A percentile compares a stretch with the other conserved stretches of the same genome.
Conservation (phyloP, 306 rosid species). For the Cucurbita ficifolia region DNA sequence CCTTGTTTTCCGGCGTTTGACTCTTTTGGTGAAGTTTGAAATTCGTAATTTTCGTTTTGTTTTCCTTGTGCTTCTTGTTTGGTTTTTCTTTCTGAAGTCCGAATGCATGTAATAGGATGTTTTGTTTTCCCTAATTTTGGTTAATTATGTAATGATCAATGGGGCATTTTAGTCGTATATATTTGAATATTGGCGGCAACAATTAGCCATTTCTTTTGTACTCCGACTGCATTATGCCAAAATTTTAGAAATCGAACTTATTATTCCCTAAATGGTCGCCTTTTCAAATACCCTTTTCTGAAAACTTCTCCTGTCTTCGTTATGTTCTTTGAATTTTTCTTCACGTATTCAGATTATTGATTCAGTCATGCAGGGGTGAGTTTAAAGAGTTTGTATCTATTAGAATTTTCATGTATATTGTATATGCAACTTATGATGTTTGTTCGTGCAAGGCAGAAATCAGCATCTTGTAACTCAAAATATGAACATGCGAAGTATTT, state of each 20-base stretch:
- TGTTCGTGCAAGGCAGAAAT: neutral
- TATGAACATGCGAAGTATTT: neutral
- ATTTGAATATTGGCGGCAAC: neutral
- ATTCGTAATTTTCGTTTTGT: neutral
- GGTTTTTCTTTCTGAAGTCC: neutral
- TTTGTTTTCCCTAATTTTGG: neutral
- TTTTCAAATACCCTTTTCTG: neutral
- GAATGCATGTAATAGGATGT: neutral
- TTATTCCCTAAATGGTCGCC: neutral
- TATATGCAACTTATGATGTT: neutral
- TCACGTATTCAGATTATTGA: neutral
- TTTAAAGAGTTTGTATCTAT: neutral
- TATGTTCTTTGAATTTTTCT: neutral
- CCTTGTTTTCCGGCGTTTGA: neutral
- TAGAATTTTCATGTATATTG: too few species aligned
- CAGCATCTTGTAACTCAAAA: neutral
- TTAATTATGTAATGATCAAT: neutral
- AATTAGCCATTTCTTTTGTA: neutral
- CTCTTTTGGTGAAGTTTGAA: neutral
- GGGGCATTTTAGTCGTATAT: neutral
- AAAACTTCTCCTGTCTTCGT: neutral
- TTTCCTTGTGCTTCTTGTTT: neutral
- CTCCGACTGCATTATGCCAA: neutral
- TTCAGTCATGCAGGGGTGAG: neutral
- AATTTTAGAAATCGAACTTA: neutral